Evolutionary conservation across 2,329 filamentous ascomycete species (phyloP), one percentile per base, ranked within the genome.

Genomic region (Neonectria neomacrospora): DNA sequence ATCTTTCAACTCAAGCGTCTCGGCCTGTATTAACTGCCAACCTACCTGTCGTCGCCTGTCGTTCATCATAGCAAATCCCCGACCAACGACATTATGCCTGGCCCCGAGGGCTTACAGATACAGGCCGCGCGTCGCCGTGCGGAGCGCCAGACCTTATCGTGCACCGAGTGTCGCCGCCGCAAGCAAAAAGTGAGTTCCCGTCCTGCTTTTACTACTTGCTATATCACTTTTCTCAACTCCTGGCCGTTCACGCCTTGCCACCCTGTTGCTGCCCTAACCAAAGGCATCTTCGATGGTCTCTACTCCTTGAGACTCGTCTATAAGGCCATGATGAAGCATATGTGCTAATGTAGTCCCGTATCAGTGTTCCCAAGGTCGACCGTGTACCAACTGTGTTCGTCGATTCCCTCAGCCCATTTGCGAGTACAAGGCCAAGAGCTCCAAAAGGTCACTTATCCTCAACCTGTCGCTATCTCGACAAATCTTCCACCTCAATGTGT

Each of bases 301-400:
- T 47, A 34, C 28, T 34, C 22, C 1, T 20, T 20, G 7, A 20
- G 16, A 41, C 2, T 39, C 11, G 5, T 4, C 32, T 42, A 8
- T 47, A 11, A 11, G n/a, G 16, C 37, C 50, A 32, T 5, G 26
- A 14, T 37, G 22, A 28, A 58, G 37, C 30, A 11, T 39, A 18
- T 5, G 11, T 56, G 20, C 63, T 69, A 55, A 71, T 39, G 14
- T 11, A 30, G 7, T 12, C 34, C 62, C n/a, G 3, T 28, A 18
- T 39, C 64, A 86, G 84, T 87, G 85, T 71, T 84, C 85, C 67
- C 83, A 85, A 67, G 80, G 81, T 26, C 82, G 84, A 30, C 85
- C 85, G 14, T 86, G 85, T 74, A 81, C 80, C 45, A 85, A 86
- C 68, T 87, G 85, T 66, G 75, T 79, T 23, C 81, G 84, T 39